phyloP scores from a whole-genome alignment of 2,329 filamentous ascomycete species.

The Truncatella angustata region DNA sequence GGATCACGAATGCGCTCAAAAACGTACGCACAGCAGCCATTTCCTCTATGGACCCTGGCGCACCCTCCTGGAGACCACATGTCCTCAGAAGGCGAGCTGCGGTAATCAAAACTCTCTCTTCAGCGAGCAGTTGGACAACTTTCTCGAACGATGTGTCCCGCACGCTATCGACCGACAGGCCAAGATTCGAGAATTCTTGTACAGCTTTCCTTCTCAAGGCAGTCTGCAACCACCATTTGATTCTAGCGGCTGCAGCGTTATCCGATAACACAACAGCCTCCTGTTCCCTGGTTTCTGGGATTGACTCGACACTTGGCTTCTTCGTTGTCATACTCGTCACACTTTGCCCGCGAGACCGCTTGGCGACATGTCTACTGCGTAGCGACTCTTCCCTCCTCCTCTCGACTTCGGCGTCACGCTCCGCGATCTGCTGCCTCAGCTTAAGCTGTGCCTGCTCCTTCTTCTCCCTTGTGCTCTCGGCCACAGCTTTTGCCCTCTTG shows the following conservation, averaged over 20 bases:
- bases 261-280: conserved; percentile 46
- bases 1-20: conserved; percentile 75
- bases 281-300: conserved; percentile 51
- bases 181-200: conserved; percentile 63
- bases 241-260: conserved; percentile 61
- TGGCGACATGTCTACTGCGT: conserved; percentile 52
- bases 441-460: conserved; percentile 71
- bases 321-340: conserved; percentile 39
- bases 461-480: conserved; percentile 77
- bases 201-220: conserved; percentile 57
- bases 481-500: conserved; percentile 77
- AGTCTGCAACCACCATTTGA: conserved; percentile 71
- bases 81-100: conserved; percentile 68
- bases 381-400: conserved; percentile 65
- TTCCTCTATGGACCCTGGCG: conserved; percentile 60
- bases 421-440: conserved; percentile 73
- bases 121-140: conserved; percentile 66
- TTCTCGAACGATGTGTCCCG: conserved; percentile 70
- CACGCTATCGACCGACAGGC: conserved; percentile 69
- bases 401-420: conserved; percentile 76
- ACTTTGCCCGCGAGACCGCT: conserved; percentile 54
- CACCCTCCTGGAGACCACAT: conserved; percentile 67
- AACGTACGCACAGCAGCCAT: conserved; percentile 74
- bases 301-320: conserved; percentile 28
- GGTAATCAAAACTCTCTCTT: conserved; percentile 62